Base-by-base conservation (phyloP, 352 stramenopile genomes). In the Thraustochytrium aureum region DNA sequence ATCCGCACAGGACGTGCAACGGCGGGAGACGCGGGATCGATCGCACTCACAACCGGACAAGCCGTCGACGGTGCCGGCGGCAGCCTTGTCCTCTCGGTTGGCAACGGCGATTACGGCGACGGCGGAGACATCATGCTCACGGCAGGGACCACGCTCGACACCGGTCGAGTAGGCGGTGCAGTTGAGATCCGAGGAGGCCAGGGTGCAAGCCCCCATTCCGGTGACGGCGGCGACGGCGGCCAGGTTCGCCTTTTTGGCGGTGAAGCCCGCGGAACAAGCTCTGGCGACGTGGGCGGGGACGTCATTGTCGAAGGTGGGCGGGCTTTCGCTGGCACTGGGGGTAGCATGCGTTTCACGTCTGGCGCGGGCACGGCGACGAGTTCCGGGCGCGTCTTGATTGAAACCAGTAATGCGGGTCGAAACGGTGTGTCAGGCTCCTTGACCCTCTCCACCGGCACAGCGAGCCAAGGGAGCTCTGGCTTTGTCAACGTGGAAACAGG, bases 191-290 rank as follows among this genome's bases (percentile, higher is more conserved):
- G 76, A 12, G 93, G 90, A 65, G 94, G 93, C 0, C 89, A 92
- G 82, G 87, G 88, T 2, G 89, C 90, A 30, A 91, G 86, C 62
- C 87, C 90, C 45, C 90, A 97, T 83, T 86, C 88, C 5, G 90
- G 84, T 38, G 93, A 97, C 83, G 94, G 94, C 67, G 94, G 94
- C 62, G 91, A 96, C 76, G 94, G 94, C 22, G 93, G 93, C 41
- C 85, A 89, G 56, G 83, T 97, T 45, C 82, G 87, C 33, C 86
- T 98, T 39, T 84, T 83, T 26, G 93, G 93, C 62, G 94, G 94
- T 32, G 88, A 94, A 85, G 92, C 89, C 35, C 90, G 92, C 82
- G 94, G 94, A 50, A 90, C 90, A 73, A 92, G 91, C 50, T 81
- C 86, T 2, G 87, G 92, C 76, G 92, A 98, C 83, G 94, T 95